Evolutionary conservation across 2,329 filamentous ascomycete species (phyloP), one percentile per base, ranked within the genome.

Genomic region (Gremmenia infestans): DNA sequence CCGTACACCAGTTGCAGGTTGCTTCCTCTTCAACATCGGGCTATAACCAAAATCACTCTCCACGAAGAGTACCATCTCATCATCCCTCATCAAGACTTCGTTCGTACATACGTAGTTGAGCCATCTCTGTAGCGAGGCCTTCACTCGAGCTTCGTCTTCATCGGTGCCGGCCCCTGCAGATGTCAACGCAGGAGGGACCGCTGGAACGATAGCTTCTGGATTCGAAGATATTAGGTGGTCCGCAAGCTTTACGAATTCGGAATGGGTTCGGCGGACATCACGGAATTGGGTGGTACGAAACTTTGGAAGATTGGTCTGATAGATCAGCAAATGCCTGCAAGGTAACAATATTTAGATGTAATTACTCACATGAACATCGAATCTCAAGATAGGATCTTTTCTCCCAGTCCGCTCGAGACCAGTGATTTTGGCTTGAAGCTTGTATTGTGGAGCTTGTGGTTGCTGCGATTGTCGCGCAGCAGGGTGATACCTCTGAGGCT

Each of bases 31-130:
- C 48, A 97, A 87, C 68, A 97, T 88, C 1, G 94, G 94, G 68
- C 91, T 97, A 73, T 99, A 99, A 42, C 94, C 94, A 72, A 97
- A 97, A 72, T 99, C 94, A 70, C 91, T 96, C 74, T 99, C 94
- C n/a, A 99, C 91, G 67, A 99, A 99, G 58, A 97, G 86, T 5
- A 97, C 85, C 85, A 97, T 93, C 74, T 99, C 94, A 60, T 97
- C 93, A 70, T 99, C 94, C 60, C 88, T 85, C 78, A 96, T 96
- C 7, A 99, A 81, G 1, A 95, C 86, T 37, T 97, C 92, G 65
- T 94, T 97, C 67, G 83, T 83, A 74, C 94, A 96, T 19, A 99
- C 88, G 57, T 89, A 89, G 72, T 96, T 97, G 66, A 99, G 80
- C 94, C 94, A 99, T 70, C 91, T 81, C 74, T 99, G 94, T 76